Conservation (phyloP, 108 stramenopile genomes). For the Chaetoceros muelleri region DNA sequence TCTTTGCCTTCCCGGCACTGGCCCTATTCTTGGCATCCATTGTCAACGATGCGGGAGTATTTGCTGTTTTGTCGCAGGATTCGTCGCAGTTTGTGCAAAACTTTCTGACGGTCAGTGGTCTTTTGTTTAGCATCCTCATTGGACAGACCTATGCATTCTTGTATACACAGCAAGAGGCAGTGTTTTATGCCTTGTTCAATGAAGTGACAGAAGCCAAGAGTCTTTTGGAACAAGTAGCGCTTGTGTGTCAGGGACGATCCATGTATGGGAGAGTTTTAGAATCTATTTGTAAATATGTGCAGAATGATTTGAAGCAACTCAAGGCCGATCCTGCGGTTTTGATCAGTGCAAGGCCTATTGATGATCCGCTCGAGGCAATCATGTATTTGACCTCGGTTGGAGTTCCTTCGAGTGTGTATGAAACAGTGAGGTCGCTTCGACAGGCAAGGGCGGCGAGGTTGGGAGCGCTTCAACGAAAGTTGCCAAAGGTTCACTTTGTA, state of each 20-base stretch:
- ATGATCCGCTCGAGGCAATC: slow-evolving; percentile 82
- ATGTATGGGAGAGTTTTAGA: slow-evolving; percentile 45
- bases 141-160: slow-evolving; percentile 54
- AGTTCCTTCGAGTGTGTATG: slow-evolving; percentile 73
- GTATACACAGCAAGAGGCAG: slow-evolving; percentile 66
- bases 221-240: slow-evolving; percentile 77
- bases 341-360: slow-evolving; percentile 56
- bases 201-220: slow-evolving; percentile 88
- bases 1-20: slow-evolving; percentile 42
- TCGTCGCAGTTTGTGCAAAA: slow-evolving; percentile 84
- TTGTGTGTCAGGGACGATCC: slow-evolving; percentile 69
- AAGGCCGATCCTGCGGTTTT: slow-evolving; percentile 57
- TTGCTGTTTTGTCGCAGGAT: slow-evolving; percentile 67
- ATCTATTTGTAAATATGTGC: slow-evolving; percentile 48
- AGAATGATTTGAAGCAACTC: slow-evolving; percentile 48
- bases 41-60: slow-evolving; percentile 58
- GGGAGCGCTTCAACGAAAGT: slow-evolving; percentile 69
- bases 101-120: slow-evolving; percentile 61
- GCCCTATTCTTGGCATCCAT: slow-evolving; percentile 35
- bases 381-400: slow-evolving; percentile 87
- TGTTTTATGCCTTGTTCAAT: slow-evolving; percentile 68
- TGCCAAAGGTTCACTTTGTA: slow-evolving; percentile 62
- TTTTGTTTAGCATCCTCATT: slow-evolving; percentile 67
- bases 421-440: slow-evolving; percentile 70
- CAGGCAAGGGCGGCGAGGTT: slow-evolving; percentile 72